Evolutionary conservation across 169 alveolate genomes (phyloP).

Genomic region (Plasmodium billcollinsi): DNA sequence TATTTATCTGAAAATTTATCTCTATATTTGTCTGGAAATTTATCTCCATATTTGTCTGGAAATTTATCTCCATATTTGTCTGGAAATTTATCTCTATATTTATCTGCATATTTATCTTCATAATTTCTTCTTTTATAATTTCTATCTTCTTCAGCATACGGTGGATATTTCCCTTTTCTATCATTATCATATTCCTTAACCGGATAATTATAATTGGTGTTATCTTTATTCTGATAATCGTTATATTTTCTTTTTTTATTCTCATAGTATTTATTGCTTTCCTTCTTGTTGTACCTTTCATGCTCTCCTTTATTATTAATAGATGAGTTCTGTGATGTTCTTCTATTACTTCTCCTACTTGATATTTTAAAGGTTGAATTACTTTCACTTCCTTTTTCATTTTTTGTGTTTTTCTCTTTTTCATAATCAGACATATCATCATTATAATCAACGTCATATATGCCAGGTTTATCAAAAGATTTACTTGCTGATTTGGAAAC

Average conservation of each 20-base stretch:
- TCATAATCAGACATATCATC: neutral
- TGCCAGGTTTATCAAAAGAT: too few relatives aligned
- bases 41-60: too few relatives aligned
- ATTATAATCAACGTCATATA: too few relatives aligned
- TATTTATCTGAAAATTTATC: conserved; percentile 1
- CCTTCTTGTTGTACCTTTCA: conserved; percentile 1
- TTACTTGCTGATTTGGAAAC: too few relatives aligned
- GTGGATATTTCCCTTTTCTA: conserved; percentile 25
- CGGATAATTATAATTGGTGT: too few relatives aligned
- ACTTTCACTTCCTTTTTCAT: conserved; percentile 5
- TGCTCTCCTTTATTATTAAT: neutral
- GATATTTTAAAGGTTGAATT: neutral
- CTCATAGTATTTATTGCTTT: conserved; percentile 22
- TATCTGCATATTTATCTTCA: neutral
- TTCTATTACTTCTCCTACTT: conserved; percentile 3
- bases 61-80: conserved; percentile 8
- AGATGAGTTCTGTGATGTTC: neutral
- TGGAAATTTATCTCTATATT: too few relatives aligned
- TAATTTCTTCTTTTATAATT: neutral
- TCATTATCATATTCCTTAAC: conserved; percentile 1
- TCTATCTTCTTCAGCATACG: too few relatives aligned
- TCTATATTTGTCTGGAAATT: too few relatives aligned
- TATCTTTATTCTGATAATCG: conserved; percentile 3
- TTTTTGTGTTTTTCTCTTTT: neutral
- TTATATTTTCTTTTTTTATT: conserved; percentile 52